phyloP scores from a whole-genome alignment of 1,284 basidiomycete species.

The Microstroma glucosiphilum region DNA sequence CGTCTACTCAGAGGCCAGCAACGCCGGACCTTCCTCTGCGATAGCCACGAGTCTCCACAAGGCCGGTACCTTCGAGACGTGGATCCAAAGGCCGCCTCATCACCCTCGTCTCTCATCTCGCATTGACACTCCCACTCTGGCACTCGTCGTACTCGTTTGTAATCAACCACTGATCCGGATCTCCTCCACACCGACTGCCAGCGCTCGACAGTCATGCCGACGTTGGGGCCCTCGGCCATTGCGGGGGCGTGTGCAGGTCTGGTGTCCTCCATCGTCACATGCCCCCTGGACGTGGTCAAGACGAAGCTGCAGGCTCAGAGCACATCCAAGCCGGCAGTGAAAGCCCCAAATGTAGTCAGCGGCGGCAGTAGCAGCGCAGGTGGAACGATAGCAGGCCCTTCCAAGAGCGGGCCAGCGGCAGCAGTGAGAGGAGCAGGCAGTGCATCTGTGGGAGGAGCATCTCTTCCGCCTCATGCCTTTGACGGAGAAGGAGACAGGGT shows the following conservation, averaged over 20 bases:
- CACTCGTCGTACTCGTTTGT: neutral
- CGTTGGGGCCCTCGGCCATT: constrained; percentile 27
- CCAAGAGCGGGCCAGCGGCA: neutral
- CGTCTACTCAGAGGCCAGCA: neutral
- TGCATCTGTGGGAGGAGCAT: neutral
- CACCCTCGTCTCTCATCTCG: neutral
- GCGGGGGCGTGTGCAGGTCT: constrained; percentile 65
- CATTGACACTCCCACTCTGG: neutral
- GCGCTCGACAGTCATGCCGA: neutral
- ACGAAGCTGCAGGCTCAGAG: constrained; percentile 86
- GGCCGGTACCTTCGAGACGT: neutral
- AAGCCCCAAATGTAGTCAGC: too few species aligned
- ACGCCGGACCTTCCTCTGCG: neutral
- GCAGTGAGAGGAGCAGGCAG: neutral
- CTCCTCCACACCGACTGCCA: neutral
- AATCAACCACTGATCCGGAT: neutral
- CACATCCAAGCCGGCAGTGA: neutral
- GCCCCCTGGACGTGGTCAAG: constrained; percentile 95
- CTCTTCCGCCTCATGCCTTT: neutral
- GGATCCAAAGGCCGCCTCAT: neutral
- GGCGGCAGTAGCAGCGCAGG: neutral
- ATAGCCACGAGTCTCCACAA: neutral
- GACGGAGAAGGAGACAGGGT: neutral
- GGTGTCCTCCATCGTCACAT: constrained; percentile 86
- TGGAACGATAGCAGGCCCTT: neutral